Conservation (phyloP, 2,329 filamentous ascomycete species). For the Sclerotiophoma versabilis region DNA sequence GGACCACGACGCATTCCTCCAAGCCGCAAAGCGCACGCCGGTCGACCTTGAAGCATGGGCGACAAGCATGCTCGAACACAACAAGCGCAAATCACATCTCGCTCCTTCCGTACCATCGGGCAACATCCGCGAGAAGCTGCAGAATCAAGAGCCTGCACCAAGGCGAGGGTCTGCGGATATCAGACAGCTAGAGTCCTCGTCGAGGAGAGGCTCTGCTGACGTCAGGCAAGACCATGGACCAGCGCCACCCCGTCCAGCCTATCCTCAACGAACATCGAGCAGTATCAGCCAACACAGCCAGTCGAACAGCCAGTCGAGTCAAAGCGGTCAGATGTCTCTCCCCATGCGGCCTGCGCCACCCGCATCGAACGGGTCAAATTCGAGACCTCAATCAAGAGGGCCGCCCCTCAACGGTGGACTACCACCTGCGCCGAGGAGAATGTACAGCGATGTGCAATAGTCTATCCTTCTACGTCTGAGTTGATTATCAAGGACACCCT, state of each 20-base stretch:
- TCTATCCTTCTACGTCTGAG: background rate
- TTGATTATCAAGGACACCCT: background rate
- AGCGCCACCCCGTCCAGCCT: constrained; percentile 48
- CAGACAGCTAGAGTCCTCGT: constrained; percentile 38
- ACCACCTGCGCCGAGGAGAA: constrained; percentile 40
- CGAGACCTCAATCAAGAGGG: constrained; percentile 33
- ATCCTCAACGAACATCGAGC: constrained; percentile 54
- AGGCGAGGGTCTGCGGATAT: constrained; percentile 33
- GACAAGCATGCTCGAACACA: constrained; percentile 88
- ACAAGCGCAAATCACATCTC: constrained; percentile 94
- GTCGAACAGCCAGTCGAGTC: constrained; percentile 18
- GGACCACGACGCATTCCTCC: constrained; percentile 93
- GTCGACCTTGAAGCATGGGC: constrained; percentile 95
- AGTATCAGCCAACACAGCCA: constrained; percentile 40
- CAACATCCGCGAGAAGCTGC: constrained; percentile 48
- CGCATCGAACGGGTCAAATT: constrained; percentile 36
- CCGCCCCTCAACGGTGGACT: constrained; percentile 35
- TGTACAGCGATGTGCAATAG: constrained; percentile 44
- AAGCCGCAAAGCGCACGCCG: constrained; percentile 94
- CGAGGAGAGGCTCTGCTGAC: constrained; percentile 34
- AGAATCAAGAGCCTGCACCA: constrained; percentile 42
- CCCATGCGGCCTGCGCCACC: constrained; percentile 56
- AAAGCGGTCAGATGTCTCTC: constrained; percentile 47
- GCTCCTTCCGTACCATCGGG: constrained; percentile 79
- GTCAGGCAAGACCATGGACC: constrained; percentile 31